phyloP scores from a whole-genome alignment of 164 flowering plant genomes.

The Liquidambar formosana region DNA sequence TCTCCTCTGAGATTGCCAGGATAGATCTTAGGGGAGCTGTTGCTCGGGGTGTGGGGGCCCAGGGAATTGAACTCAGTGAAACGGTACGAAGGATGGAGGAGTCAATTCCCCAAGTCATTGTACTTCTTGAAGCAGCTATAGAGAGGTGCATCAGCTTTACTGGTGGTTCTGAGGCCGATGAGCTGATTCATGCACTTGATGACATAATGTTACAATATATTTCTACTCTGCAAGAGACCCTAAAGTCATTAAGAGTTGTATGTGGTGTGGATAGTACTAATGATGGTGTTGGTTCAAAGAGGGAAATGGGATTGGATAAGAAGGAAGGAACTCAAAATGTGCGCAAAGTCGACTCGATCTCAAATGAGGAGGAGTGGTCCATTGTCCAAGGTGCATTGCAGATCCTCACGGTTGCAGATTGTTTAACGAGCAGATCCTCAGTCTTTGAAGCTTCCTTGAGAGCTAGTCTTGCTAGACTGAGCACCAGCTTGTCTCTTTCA shows the following conservation, averaged over 20 bases:
- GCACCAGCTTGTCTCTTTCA: constrained; percentile 78
- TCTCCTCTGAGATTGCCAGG: constrained; percentile 82
- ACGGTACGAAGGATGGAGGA: constrained; percentile 99
- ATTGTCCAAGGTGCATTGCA: constrained; percentile 98
- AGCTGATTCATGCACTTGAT: constrained; percentile 85
- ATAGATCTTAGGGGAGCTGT: constrained; percentile 96
- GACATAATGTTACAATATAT: constrained; percentile 90
- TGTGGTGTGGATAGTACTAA: constrained; percentile 71
- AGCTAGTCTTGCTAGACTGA: constrained; percentile 89
- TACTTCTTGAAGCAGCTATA: constrained; percentile 92
- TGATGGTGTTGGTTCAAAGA: constrained; percentile 55
- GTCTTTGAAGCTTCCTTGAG: constrained; percentile 97
- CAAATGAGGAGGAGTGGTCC: constrained; percentile 99
- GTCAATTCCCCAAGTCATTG: constrained; percentile 90
- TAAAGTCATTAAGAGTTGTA: constrained; percentile 85
- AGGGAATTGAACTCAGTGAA: constrained; percentile 98
- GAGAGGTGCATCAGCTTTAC: constrained; percentile 97
- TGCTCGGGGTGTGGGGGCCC: constrained; percentile 87
- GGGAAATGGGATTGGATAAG: constrained; percentile 69
- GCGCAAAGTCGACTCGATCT: constrained; percentile 60
- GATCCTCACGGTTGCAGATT: constrained; percentile 92
- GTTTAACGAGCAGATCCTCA: constrained; percentile 91
- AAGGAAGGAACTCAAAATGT: constrained; percentile 57
- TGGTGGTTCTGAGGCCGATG: constrained; percentile 99
- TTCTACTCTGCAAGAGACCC: constrained; percentile 75